A percentile compares a stretch with the other conserved stretches of the same genome.
Evolutionary conservation across 176 grass and related monocot genomes (phyloP).

Genomic region (Carex pumila): DNA sequence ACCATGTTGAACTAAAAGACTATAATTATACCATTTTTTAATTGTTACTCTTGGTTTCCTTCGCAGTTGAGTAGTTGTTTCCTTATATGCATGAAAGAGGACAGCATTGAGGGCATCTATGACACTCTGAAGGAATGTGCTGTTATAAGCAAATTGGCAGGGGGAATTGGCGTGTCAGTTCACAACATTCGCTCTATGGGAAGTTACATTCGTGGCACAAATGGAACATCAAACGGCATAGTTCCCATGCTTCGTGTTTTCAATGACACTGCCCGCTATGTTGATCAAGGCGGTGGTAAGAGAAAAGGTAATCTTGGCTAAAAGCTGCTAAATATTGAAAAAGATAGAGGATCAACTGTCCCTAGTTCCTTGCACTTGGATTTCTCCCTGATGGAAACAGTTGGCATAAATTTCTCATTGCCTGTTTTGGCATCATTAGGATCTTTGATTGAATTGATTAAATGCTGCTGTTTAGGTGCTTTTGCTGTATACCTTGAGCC

Average conservation of each 20-base stretch:
- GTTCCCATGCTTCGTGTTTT: constrained; percentile 96
- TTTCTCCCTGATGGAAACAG: background rate
- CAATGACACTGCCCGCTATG: constrained; percentile 95
- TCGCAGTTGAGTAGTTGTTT: constrained; percentile 93
- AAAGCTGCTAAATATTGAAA: background rate
- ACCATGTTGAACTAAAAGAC: background rate
- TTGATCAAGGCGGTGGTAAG: constrained; percentile 97
- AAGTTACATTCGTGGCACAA: constrained; percentile 88
- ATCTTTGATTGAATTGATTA: constrained; percentile 3
- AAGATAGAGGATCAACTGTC: background rate
- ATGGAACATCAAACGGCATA: constrained; percentile 89
- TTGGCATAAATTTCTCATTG: background rate
- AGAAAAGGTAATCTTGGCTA: constrained; percentile 51
- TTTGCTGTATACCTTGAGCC: constrained; percentile 94
- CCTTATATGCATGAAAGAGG: constrained; percentile 96
- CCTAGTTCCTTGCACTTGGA: background rate
- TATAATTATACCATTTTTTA: background rate
- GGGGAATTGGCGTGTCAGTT: constrained; percentile 90
- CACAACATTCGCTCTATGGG: constrained; percentile 83
- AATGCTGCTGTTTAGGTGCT: constrained; percentile 47
- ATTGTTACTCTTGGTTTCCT: background rate
- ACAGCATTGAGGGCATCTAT: constrained; percentile 97
- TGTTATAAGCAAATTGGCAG: constrained; percentile 89
- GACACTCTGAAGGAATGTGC: constrained; percentile 95
- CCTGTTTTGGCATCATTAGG: background rate